These are phyloP conservation scores for Backusella macrospora DNA, from an alignment of 192 early-diverging fungal genomes.

Conservation along the genomic window DNA sequence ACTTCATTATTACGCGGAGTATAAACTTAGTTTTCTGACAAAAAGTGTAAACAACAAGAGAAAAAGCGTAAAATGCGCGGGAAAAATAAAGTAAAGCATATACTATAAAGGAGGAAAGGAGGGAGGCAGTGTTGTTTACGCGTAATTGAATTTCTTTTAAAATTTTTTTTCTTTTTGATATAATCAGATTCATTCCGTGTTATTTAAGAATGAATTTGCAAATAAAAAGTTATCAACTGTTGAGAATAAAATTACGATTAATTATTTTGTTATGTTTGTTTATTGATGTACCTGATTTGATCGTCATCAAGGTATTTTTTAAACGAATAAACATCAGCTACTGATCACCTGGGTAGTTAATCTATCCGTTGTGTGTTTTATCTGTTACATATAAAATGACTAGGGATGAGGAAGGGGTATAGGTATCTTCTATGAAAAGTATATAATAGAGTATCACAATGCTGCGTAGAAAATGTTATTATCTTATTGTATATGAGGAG, in stretches of 20 bases:
- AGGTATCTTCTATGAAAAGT: neutral
- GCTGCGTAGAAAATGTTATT: neutral
- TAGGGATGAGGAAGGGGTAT: neutral
- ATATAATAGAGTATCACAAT: neutral
- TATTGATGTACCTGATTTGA: slow-evolving; percentile 16
- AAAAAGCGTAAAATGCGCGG: slow-evolving; percentile 9
- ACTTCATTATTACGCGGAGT: slow-evolving; percentile 14
- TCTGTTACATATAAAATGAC: neutral
- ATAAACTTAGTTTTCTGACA: neutral
- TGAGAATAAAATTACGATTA: slow-evolving; percentile 12
- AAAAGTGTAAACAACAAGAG: neutral
- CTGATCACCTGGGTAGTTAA: neutral
- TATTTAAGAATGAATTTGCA: slow-evolving; percentile 7
- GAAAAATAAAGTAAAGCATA: neutral
- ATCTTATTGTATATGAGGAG: neutral
- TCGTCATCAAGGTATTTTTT: neutral
- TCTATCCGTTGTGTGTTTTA: neutral
- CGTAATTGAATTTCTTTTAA: neutral
- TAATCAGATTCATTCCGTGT: slow-evolving; percentile 3
- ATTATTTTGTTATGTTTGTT: neutral
- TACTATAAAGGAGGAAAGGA: neutral
- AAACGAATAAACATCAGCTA: slow-evolving; percentile 6
- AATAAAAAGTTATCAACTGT: neutral
- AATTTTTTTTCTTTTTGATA: neutral
- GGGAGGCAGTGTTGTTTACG: neutral